A percentile compares a stretch with the other conserved stretches of the same genome.
These are phyloP conservation scores for Cytidiella melzeri DNA, from an alignment of 768 basidiomycete genomes.

Conservation along the genomic window DNA sequence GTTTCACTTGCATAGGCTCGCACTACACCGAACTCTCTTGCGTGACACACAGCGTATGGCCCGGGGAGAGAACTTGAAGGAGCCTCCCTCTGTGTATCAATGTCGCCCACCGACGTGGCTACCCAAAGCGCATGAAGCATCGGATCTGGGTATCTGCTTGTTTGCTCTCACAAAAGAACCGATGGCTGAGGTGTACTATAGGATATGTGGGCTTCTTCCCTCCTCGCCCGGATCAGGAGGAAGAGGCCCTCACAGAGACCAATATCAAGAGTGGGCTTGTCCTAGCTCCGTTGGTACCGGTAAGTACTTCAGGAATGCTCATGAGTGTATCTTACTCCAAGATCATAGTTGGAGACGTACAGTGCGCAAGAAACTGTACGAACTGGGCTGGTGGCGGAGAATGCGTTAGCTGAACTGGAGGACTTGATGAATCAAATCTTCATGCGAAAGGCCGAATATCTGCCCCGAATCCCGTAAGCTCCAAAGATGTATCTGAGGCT, in stretches of 20 bases:
- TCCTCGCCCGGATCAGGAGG: constrained; percentile 67
- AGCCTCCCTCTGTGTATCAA: constrained; percentile 49
- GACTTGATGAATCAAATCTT: constrained; percentile 76
- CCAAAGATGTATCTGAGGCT: no score
- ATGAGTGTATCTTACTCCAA: not conserved
- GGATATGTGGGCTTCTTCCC: constrained; percentile 77
- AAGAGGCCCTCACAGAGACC: constrained; percentile 59
- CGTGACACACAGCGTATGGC: constrained; percentile 15
- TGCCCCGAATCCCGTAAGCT: constrained; percentile 60
- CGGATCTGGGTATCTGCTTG: constrained; percentile 53
- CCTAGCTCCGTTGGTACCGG: constrained; percentile 48
- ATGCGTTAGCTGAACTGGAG: constrained; percentile 56
- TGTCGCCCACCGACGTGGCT: constrained; percentile 71
- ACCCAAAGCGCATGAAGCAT: constrained; percentile 55
- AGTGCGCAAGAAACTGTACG: constrained; percentile 51
- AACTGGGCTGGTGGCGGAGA: constrained; percentile 43
- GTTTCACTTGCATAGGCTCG: not conserved
- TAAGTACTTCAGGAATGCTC: constrained; percentile 28
- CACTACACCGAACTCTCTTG: not conserved
- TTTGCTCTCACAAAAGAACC: no score
- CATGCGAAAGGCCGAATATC: constrained; percentile 48
- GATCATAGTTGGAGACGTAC: constrained; percentile 52
- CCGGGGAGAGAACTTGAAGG: constrained; percentile 19
- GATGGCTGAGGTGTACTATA: no score
- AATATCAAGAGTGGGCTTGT: constrained; percentile 65